These are phyloP conservation scores for Dipteronia sinensis DNA, from an alignment of 345 rosid species.

Conservation along the genomic window DNA sequence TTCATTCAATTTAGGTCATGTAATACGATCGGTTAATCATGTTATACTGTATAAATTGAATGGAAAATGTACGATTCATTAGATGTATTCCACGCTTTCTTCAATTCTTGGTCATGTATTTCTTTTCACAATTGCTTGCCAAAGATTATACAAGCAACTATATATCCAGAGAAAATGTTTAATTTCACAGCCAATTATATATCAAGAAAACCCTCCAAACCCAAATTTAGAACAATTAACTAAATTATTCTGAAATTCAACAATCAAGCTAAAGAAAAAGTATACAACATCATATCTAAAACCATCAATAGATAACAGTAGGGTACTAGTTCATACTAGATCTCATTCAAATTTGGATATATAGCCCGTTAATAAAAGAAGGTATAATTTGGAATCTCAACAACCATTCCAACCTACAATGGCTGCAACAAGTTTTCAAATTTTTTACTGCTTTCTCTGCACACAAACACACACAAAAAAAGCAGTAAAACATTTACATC, in stretches of 20 bases:
- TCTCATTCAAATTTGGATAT: background rate
- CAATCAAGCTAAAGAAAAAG: background rate
- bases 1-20: too few species aligned
- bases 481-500: background rate
- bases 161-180: background rate
- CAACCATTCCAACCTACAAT: slow-evolving; percentile 7
- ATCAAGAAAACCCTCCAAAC: background rate
- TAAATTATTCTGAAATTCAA: background rate
- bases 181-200: background rate
- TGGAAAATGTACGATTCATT: too few species aligned
- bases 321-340: background rate
- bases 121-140: slow-evolving; percentile 3
- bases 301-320: too few species aligned
- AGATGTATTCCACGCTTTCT: background rate
- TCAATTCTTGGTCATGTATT: slow-evolving; percentile 2
- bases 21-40: too few species aligned
- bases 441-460: background rate
- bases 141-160: background rate
- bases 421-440: background rate
- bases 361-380: too few species aligned
- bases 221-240: background rate
- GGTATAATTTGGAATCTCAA: background rate
- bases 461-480: background rate
- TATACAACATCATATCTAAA: too few species aligned
- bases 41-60: too few species aligned